Evolutionary conservation across 306 rosid genomes (phyloP), one percentile per base, ranked within the genome.

Genomic region (Rosa multiflora): DNA sequence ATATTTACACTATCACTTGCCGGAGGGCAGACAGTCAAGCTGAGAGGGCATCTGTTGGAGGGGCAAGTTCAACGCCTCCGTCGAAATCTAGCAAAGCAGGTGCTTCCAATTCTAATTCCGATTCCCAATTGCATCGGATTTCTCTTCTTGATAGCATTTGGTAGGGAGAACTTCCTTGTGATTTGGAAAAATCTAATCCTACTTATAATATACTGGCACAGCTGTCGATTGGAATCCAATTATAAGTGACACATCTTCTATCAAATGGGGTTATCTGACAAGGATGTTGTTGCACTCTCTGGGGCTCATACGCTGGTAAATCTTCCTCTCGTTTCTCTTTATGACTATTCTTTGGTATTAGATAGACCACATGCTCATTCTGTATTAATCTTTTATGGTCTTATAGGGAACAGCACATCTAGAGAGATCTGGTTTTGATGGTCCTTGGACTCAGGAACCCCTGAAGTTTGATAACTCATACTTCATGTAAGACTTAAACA

Each of bases 121-220:
- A 91, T 51, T 78, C 84, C 42, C 91, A 90, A 58, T 62, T 86
- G 81, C 89, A 85, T 80, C 92, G 88, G 71, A 77, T 91, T 77
- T 89, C 98, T 51, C 92, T 93, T 83, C 76, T 96, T 42, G 99
- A 96, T 81, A 90, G 99, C 77, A 93, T 96, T 80, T 86, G 93
- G 86, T 98, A 82, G 87, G 99, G 93, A 43, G 98, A 93, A 84
- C 90, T 96, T 84, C 99, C 97, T 71, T 96, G 99, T 86, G 97
- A 93, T 82, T 78, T 96, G 82, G 99, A 96, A 82, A 23, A 23
- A 23, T 23, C 26, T 23, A 23, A 23, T 23, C 26, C 26, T 23
- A 23, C 26, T 23, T 23, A 23, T 23, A 23, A 23, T 23, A 23
- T 23, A 23, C 26, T 23, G 26, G 26, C 26, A 23, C 26, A 23